These are phyloP conservation scores for Theobroma cacao DNA, from an alignment of 345 rosid species.

Conservation along the genomic window DNA sequence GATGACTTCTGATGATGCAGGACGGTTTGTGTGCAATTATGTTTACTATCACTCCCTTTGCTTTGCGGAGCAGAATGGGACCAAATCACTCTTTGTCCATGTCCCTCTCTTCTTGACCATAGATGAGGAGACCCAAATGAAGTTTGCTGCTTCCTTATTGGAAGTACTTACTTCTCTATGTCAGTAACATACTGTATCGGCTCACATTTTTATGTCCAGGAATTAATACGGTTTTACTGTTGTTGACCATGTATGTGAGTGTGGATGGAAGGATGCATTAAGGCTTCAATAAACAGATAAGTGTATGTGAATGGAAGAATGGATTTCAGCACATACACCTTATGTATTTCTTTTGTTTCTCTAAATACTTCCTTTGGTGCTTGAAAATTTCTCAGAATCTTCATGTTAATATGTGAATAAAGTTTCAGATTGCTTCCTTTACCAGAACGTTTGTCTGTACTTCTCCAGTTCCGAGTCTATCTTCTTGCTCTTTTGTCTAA, in stretches of 20 bases:
- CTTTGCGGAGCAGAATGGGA: conserved; percentile 80
- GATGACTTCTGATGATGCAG: conserved; percentile 84
- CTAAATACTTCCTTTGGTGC: not conserved
- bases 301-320: conserved; percentile 25
- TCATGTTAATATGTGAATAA: conserved; percentile 29
- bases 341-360: conserved; percentile 14
- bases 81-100: conserved; percentile 82
- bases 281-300: conserved; percentile 29
- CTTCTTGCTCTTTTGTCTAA: not conserved
- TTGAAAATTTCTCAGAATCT: conserved; percentile 8
- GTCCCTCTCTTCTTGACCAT: conserved; percentile 92
- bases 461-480: not conserved
- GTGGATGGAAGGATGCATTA: conserved; percentile 19
- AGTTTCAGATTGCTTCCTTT: conserved; percentile 10
- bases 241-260: conserved; percentile 15
- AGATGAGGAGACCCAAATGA: conserved; percentile 91
- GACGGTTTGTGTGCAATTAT: conserved; percentile 97
- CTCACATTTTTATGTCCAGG: conserved; percentile 18
- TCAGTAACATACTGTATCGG: conserved; percentile 31
- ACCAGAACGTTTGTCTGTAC: not conserved
- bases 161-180: conserved; percentile 78
- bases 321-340: conserved; percentile 17
- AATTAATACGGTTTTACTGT: conserved; percentile 14
- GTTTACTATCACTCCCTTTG: conserved; percentile 92
- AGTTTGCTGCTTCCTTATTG: conserved; percentile 77